phyloP scores from a whole-genome alignment of 768 basidiomycete species.

The Amanita rubescens region DNA sequence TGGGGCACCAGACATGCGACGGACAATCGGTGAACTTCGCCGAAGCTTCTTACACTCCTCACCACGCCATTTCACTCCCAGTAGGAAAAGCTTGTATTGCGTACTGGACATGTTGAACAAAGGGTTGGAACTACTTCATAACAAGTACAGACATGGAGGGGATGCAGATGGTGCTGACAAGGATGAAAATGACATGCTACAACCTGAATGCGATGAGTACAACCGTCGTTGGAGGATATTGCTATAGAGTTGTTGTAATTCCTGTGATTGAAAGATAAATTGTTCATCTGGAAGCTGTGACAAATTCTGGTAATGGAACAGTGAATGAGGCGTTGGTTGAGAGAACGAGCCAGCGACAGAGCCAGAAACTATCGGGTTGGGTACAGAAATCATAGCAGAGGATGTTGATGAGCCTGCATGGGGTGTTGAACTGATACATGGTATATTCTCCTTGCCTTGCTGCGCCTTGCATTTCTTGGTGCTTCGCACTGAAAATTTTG shows the following conservation, averaged over 20 bases:
- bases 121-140: conserved; percentile 2
- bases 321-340: too few species aligned
- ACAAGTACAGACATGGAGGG: neutral
- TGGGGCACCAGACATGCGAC: conserved; percentile 17
- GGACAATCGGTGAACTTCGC: conserved; percentile 14
- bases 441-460: neutral
- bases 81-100: conserved; percentile 7
- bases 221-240: conserved; percentile 4
- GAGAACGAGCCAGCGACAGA: neutral
- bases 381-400: too few species aligned
- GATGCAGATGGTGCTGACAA: too few species aligned
- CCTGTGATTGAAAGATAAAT: neutral
- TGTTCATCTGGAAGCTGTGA: neutral
- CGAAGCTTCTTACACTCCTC: conserved; percentile 5
- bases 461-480: neutral
- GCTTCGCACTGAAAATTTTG: neutral
- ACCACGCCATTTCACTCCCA: conserved; percentile 8
- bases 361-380: too few species aligned
- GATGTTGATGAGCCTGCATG: neutral
- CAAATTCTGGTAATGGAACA: neutral
- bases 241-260: neutral
- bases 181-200: neutral
- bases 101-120: conserved; percentile 10
- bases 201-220: neutral
- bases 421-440: neutral